Base-by-base conservation (phyloP, 768 basidiomycete genomes). In the Roridomyces roridus region DNA sequence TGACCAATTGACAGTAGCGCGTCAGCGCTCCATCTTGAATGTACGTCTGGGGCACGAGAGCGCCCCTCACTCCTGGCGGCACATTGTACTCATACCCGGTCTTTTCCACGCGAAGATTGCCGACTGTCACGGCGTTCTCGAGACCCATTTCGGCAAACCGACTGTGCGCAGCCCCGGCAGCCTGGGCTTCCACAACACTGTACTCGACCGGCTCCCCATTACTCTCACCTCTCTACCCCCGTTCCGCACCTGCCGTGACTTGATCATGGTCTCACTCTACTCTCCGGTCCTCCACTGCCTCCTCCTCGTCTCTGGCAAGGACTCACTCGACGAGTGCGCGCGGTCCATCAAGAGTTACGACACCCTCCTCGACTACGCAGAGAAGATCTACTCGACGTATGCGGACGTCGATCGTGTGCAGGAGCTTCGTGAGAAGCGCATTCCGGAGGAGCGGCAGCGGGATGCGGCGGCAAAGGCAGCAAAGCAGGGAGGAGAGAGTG, bases 221-320 rank as follows among this genome's bases (percentile, higher is more conserved):
- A 46, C 65, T 0, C 26, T 66, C 6, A 55, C 62, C 23, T 68
- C 67, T 2, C 52, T 70, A 21, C 14, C 69, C 59, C 2, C 62
- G n/a, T 68, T 67, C 46, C 66, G 65, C n/a, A 66, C 63, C 1
- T 65, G 63, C 25, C 65, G 68, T 3, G 68, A 70, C 44, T 59
- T 70, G 6, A 62, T 67, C 42, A 65, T 68, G 31, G 58, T 65
- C 24, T 70, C 68, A 2, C 64, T 72, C 6, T 67, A 67, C 47
- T 64, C 66, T 0, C 63, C 68, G 6, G 53, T 69, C 5, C 55
- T 70, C 1, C 60, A 66, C 36, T 69, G 66, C 40, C 54, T 72
- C 0, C 59, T 53, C 10, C 51, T 65, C 9, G 64, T 69, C 18
- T 50, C 61, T 0, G 35, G 36, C 8, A 42, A 41, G 11, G 14